phyloP scores from a whole-genome alignment of 306 rosid species.

The Quercus alba region DNA sequence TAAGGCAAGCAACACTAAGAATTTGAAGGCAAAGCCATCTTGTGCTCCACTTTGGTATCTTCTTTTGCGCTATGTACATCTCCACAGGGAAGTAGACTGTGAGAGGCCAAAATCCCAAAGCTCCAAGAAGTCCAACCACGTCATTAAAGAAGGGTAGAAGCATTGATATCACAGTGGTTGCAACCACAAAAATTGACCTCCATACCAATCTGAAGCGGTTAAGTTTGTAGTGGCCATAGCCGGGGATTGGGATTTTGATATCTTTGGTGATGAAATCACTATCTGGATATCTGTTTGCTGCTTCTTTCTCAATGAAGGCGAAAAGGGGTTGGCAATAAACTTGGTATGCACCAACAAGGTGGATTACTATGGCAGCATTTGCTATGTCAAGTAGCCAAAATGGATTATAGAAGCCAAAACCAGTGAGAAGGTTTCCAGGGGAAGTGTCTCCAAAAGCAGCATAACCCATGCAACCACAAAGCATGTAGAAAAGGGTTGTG shows the following conservation, averaged over 20 bases:
- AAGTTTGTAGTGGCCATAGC: constrained; percentile 33
- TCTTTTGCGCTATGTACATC: constrained; percentile 66
- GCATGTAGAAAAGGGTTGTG: constrained; percentile 76
- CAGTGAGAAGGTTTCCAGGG: constrained; percentile 80
- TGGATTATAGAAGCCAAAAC: constrained; percentile 74
- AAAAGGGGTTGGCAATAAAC: constrained; percentile 73
- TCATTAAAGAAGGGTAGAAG: constrained; percentile 73
- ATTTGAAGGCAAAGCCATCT: constrained; percentile 66
- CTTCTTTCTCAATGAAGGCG: constrained; percentile 54
- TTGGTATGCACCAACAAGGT: constrained; percentile 85
- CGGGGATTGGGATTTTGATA: constrained; percentile 28
- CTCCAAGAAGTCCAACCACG: constrained; percentile 70
- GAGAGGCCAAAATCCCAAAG: constrained; percentile 79
- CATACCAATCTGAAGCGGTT: constrained; percentile 60
- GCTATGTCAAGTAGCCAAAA: constrained; percentile 82
- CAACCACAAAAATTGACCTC: constrained; percentile 61
- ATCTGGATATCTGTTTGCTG: constrained; percentile 33
- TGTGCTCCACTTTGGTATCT: constrained; percentile 61
- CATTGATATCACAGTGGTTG: constrained; percentile 58
- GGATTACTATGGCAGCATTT: constrained; percentile 71
- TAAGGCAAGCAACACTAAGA: constrained; percentile 55
- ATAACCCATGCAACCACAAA: constrained; percentile 75
- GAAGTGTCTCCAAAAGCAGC: constrained; percentile 69
- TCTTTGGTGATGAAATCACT: constrained; percentile 45
- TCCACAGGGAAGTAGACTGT: constrained; percentile 79